Evolutionary conservation across 768 basidiomycete genomes (phyloP).

Genomic region (Infundibulicybe gibba): DNA sequence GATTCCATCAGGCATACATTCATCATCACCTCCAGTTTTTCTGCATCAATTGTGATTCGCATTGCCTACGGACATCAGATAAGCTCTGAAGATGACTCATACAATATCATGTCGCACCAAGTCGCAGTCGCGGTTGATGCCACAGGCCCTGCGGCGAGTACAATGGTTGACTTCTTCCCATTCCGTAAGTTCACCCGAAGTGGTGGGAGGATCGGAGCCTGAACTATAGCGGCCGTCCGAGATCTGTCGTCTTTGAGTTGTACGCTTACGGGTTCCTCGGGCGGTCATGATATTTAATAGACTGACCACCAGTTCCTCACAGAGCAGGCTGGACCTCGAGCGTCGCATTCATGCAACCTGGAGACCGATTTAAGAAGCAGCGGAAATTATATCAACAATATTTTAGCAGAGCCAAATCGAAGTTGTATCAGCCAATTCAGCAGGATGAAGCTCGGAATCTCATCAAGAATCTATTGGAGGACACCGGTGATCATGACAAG

Average conservation of each 20-base stretch:
- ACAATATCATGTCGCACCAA: too few relatives aligned
- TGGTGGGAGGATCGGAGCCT: constrained; percentile 15
- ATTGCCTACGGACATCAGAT: too few relatives aligned
- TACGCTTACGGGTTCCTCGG: background rate
- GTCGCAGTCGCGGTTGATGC: too few relatives aligned
- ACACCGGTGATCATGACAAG: background rate
- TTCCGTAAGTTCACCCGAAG: background rate
- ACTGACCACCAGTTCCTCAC: background rate
- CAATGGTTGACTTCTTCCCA: background rate
- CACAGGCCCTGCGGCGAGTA: too few relatives aligned
- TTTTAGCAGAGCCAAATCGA: background rate
- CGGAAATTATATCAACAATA: background rate
- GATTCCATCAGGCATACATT: too few relatives aligned
- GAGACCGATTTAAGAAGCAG: background rate
- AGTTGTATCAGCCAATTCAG: background rate
- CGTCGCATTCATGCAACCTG: background rate
- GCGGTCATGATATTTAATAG: background rate
- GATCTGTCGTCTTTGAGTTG: background rate
- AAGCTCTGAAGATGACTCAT: too few relatives aligned
- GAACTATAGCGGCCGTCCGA: constrained; percentile 20
- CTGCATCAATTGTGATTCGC: too few relatives aligned
- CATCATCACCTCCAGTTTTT: constrained; percentile 6
- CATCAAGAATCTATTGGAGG: background rate
- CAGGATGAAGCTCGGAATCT: background rate
- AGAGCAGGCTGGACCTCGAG: background rate